Percentiles rank a stretch among this genome's conserved stretches.
phyloP scores from a whole-genome alignment of 306 rosid genomes.

The Prunus mongolica region DNA sequence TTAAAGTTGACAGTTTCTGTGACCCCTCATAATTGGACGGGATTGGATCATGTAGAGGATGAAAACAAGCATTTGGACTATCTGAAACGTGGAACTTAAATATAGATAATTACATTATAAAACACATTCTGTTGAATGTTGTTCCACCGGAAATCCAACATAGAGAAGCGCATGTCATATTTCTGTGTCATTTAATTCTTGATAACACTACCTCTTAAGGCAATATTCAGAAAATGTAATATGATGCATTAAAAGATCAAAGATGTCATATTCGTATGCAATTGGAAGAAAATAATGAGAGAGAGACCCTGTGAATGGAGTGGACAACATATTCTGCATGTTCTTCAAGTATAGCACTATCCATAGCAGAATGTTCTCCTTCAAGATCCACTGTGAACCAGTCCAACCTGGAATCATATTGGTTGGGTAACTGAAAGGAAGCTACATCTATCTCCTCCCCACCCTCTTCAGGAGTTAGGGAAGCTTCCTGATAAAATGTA shows the following conservation, averaged over 20 bases:
- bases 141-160: too few species aligned
- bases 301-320: slow-evolving; percentile 83
- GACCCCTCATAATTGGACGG: background rate
- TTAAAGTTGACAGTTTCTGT: background rate
- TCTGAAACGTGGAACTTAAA: background rate
- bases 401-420: slow-evolving; percentile 67
- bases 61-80: background rate
- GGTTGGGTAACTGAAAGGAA: slow-evolving; percentile 53
- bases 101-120: background rate
- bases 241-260: background rate
- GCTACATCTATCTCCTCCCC: slow-evolving; percentile 38
- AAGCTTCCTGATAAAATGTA: slow-evolving; percentile 69
- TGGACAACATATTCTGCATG: slow-evolving; percentile 84
- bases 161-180: background rate
- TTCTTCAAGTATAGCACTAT: slow-evolving; percentile 86
- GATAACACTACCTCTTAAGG: background rate
- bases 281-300: slow-evolving; percentile 11
- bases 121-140: background rate
- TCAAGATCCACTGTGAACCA: slow-evolving; percentile 97
- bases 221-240: background rate
- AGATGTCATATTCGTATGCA: slow-evolving; percentile 2
- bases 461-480: slow-evolving; percentile 57
- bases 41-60: background rate
- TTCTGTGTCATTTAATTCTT: background rate
- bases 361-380: slow-evolving; percentile 99